Evolutionary conservation across 768 basidiomycete species (phyloP), one percentile per base, ranked within the genome.

Genomic region (Mycena alexandri): DNA sequence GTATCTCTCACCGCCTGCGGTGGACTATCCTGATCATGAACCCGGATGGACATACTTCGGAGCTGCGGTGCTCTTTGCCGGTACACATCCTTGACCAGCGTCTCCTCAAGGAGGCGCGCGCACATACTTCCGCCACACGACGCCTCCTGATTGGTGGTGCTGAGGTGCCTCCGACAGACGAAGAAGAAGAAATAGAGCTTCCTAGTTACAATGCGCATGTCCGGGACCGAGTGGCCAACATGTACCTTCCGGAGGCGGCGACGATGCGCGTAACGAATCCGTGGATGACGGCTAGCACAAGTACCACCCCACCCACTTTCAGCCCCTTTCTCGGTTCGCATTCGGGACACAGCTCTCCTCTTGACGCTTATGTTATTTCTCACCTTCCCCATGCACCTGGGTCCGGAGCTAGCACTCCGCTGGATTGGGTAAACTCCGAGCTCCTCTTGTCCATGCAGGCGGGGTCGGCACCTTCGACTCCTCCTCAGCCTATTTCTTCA

Each of bases 11-110:
- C 79, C 90, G 92, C 54, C 86, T 98, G 72, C 86, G 91, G 43
- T 94, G 93, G 93, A 86, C 77, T 17, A 91, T 94, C 68, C 81
- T 90, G 58, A 91, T 96, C 74, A 84, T 84, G 69, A 99, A 98
- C 75, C 84, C 85, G 9, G 97, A 98, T 75, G 96, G 96, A 0
- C 97, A 98, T 75, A 91, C 90, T 3, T 96, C 95, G 11, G 95
- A 98, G 77, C 84, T 99, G n/a, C 90, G 96, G 17, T 98, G 97
- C 78, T 95, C 95, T 1, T 84, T 98, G 7, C 97, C 97, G 0
- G 79, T 99, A 38, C 89, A 93, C 74, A 85, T 99, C 53, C 90
- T 98, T 24, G 91, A 96, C 70, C 76, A 86, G 65, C 83, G 87
- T 14, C 80, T 97, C 1, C 83, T 93, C 17, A 84, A 90, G 16